phyloP scores from a whole-genome alignment of 345 rosid genomes.

The Murraya koenigii region DNA sequence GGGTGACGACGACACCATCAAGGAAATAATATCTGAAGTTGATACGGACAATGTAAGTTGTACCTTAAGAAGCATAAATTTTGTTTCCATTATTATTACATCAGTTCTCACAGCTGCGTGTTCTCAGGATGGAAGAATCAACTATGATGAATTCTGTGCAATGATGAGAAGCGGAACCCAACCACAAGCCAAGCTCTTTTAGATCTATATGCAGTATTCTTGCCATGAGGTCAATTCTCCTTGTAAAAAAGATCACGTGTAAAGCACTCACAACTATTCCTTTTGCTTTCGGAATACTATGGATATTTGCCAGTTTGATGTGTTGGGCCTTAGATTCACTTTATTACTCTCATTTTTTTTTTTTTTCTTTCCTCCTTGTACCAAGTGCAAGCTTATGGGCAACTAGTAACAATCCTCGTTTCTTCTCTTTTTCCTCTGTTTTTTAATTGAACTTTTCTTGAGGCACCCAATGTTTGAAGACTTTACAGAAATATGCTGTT shows the following conservation, averaged over 20 bases:
- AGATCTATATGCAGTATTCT: background rate
- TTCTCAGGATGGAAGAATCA: conserved; percentile 82
- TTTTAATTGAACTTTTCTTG: background rate
- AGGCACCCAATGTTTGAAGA: background rate
- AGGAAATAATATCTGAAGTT: conserved; percentile 84
- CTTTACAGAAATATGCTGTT: background rate
- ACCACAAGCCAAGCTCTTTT: conserved; percentile 47
- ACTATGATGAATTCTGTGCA: conserved; percentile 76
- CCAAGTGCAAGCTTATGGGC: background rate
- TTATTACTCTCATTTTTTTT: too few relatives aligned
- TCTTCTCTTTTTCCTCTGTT: background rate
- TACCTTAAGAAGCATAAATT: background rate
- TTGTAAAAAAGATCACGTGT: background rate
- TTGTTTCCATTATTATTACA: background rate
- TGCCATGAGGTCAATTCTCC: background rate
- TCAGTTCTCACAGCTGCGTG: background rate
- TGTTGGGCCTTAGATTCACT: background rate
- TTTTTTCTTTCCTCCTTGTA: background rate
- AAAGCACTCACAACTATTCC: background rate
- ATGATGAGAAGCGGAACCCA: conserved; percentile 91
- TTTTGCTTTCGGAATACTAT: background rate
- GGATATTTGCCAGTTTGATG: background rate
- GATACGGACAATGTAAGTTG: conserved; percentile 79
- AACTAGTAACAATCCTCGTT: background rate
- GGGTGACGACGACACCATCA: conserved; percentile 77